phyloP scores from a whole-genome alignment of 495 filamentous ascomycete genomes.

The Xylaria sp. region DNA sequence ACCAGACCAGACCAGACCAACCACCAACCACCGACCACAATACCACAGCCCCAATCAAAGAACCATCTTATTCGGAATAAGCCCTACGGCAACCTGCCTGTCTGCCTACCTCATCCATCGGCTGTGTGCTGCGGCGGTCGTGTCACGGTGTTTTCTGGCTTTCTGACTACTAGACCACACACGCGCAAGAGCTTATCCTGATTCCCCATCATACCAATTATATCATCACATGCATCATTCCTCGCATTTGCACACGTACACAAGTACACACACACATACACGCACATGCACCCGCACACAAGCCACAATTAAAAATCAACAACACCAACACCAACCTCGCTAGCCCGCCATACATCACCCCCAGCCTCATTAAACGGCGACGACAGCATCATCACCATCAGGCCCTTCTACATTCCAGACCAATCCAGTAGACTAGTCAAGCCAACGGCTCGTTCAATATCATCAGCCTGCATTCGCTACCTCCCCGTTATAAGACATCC shows the following conservation, averaged over 20 bases:
- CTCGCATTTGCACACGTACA: conserved; percentile 13
- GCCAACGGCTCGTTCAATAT: neutral
- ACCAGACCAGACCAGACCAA: conserved; percentile 26
- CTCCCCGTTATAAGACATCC: conserved; percentile 2
- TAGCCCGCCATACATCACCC: neutral
- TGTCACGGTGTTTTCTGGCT: conserved; percentile 37
- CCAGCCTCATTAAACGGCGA: conserved; percentile 3
- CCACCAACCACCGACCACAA: no score
- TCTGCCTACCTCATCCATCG: conserved; percentile 32
- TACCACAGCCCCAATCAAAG: conserved; percentile 35
- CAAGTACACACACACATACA: conserved; percentile 25
- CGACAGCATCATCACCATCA: conserved; percentile 2
- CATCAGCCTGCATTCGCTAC: conserved; percentile 2
- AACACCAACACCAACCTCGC: neutral
- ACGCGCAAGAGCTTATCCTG: conserved; percentile 22
- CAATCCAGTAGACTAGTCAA: conserved; percentile 2
- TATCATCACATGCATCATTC: conserved; percentile 11
- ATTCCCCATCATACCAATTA: conserved; percentile 21
- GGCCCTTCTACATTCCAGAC: neutral
- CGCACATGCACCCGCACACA: conserved; percentile 17
- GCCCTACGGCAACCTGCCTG: conserved; percentile 32
- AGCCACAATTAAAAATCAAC: conserved; percentile 19
- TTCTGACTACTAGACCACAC: conserved; percentile 13
- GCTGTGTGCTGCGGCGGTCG: conserved; percentile 33
- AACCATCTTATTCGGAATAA: conserved; percentile 26